Evolutionary conservation across 2,329 filamentous ascomycete species (phyloP).

Genomic region (Stagonosporopsis cucurbitacearum): DNA sequence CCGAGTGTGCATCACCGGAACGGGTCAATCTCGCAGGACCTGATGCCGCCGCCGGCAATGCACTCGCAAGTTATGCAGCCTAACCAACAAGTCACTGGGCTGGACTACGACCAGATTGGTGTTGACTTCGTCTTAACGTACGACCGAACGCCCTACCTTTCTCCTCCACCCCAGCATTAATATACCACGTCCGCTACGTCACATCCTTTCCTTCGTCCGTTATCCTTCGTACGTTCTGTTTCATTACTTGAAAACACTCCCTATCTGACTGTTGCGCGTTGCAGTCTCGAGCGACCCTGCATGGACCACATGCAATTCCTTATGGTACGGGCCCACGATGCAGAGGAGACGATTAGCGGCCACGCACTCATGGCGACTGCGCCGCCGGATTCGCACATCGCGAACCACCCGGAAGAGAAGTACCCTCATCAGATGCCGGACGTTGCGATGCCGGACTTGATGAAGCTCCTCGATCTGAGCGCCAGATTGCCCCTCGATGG

Average conservation of each 20-base stretch:
- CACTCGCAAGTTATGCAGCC: conserved; percentile 27
- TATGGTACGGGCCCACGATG: conserved; percentile 63
- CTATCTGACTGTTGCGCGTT: conserved; percentile 39
- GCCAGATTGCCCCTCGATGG: conserved; percentile 82
- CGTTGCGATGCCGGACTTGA: conserved; percentile 72
- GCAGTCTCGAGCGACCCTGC: conserved; percentile 87
- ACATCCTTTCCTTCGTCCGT: conserved; percentile 27
- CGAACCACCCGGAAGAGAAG: conserved; percentile 60
- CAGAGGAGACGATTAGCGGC: conserved; percentile 70
- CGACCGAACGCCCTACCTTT: conserved; percentile 69
- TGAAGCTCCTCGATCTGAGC: conserved; percentile 84
- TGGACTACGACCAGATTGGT: conserved; percentile 81
- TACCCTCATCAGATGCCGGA: conserved; percentile 80
- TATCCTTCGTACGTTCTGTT: conserved; percentile 33
- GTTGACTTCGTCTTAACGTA: conserved; percentile 94
- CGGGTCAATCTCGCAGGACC: conserved; percentile 40
- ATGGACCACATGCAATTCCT: conserved; percentile 89
- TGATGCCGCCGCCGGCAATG: conserved; percentile 28
- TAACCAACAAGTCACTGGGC: conserved; percentile 46
- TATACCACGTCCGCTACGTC: conserved; percentile 25
- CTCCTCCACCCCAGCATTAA: conserved; percentile 51
- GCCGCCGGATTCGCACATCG: conserved; percentile 72
- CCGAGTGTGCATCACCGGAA: conserved; percentile 42
- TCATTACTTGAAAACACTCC: conserved; percentile 29
- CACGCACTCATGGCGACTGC: conserved; percentile 94